phyloP scores from a whole-genome alignment of 768 basidiomycete species.

The Ephemerocybe angulata region DNA sequence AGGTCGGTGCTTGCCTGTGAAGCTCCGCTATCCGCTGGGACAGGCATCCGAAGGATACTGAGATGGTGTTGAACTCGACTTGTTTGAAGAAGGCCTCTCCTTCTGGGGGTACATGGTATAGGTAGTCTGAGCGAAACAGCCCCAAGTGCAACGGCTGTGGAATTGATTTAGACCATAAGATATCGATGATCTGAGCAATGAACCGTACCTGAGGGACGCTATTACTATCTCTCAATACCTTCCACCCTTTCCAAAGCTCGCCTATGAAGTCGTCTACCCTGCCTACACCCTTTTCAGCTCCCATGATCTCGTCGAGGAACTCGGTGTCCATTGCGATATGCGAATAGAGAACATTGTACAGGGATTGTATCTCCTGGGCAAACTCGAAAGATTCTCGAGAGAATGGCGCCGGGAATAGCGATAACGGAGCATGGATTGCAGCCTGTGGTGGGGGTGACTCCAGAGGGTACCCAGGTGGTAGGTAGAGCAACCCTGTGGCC shows the following conservation, averaged over 20 bases:
- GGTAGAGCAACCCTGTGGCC: conserved; percentile 79
- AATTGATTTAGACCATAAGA: not conserved
- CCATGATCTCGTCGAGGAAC: conserved; percentile 85
- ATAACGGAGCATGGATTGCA: conserved; percentile 88
- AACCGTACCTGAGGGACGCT: conserved; percentile 37
- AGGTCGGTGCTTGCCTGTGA: conserved; percentile 56
- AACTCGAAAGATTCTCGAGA: conserved; percentile 67
- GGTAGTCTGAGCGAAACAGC: conserved; percentile 91
- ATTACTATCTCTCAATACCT: conserved; percentile 62
- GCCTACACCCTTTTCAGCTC: conserved; percentile 69
- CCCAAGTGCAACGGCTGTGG: conserved; percentile 81
- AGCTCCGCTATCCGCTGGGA: conserved; percentile 64
- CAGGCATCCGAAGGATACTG: conserved; percentile 82
- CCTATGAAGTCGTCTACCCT: conserved; percentile 86
- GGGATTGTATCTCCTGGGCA: conserved; percentile 63
- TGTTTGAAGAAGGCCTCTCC: conserved; percentile 65
- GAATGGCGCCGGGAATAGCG: conserved; percentile 85
- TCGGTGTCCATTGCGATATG: conserved; percentile 72
- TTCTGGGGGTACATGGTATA: conserved; percentile 59
- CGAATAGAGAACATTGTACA: conserved; percentile 85
- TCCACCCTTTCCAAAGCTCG: conserved; percentile 85
- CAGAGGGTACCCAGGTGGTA: conserved; percentile 53
- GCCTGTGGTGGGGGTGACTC: conserved; percentile 50
- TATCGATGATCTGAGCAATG: not conserved
- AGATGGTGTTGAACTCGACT: conserved; percentile 98